A percentile compares a stretch with the other conserved stretches of the same genome.
These are phyloP conservation scores for Eimeria praecox DNA, from an alignment of 169 alveolate species.

Conservation along the genomic window DNA sequence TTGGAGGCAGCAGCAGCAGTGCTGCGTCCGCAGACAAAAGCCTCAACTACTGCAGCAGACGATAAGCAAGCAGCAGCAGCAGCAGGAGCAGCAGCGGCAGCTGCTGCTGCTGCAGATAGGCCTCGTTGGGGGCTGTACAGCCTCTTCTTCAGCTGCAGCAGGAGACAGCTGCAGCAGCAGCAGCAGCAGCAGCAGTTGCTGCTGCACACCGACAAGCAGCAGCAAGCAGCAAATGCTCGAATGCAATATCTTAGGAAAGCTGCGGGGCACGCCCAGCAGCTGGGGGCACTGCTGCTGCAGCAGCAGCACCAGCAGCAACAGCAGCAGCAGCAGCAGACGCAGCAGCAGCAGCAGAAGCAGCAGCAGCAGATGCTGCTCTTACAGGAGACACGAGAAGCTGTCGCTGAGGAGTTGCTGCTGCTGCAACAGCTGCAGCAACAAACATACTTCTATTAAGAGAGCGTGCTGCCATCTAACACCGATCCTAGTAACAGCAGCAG, in stretches of 20 bases:
- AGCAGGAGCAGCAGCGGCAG: background rate
- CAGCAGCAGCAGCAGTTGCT: slow-evolving; percentile 18
- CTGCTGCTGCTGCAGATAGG: background rate
- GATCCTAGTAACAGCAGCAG: background rate
- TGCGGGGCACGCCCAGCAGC: background rate
- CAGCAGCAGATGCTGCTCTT: background rate
- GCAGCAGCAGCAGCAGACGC: background rate
- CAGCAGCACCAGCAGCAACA: slow-evolving; percentile 31
- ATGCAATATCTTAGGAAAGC: background rate
- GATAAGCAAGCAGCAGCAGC: background rate
- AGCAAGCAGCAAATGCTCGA: background rate
- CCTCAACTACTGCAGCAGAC: background rate
- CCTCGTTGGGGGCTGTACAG: background rate
- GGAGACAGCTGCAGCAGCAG: slow-evolving; percentile 5
- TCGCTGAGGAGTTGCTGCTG: background rate
- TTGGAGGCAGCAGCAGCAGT: slow-evolving; percentile 13
- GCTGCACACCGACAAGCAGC: background rate
- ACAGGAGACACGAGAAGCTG: background rate
- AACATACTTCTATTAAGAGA: too few relatives aligned
- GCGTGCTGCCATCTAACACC: too few relatives aligned
- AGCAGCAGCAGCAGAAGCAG: background rate
- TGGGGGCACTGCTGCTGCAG: slow-evolving; percentile 32
- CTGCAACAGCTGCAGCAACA: slow-evolving; percentile 14
- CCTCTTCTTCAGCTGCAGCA: background rate
- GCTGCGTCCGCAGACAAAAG: background rate